These are phyloP conservation scores for Zymoseptoria tritici DNA, from an alignment of 2,329 filamentous ascomycete genomes.

Conservation along the genomic window DNA sequence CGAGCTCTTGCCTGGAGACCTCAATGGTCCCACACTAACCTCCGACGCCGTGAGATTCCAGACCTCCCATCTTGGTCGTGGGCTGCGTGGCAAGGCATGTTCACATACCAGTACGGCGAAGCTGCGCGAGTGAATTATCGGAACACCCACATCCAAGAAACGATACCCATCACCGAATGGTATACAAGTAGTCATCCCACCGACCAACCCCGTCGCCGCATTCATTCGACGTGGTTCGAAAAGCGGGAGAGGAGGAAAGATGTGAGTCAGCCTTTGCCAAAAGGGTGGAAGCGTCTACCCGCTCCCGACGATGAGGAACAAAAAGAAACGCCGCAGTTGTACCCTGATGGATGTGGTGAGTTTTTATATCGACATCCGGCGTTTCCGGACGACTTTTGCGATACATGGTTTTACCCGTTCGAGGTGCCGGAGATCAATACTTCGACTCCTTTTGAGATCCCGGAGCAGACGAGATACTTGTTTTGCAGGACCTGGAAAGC, in stretches of 20 bases:
- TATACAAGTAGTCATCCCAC: neutral
- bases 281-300: neutral
- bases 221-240: neutral
- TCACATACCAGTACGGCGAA: neutral
- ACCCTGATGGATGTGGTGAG: neutral
- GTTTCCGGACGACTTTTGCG: neutral
- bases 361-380: neutral
- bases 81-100: neutral
- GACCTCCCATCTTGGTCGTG: neutral
- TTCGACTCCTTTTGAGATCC: neutral
- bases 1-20: neutral
- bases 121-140: neutral
- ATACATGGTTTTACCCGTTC: neutral
- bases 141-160: neutral
- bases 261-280: neutral
- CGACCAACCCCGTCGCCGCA: neutral
- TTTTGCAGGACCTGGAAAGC: constrained; percentile 1
- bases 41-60: neutral
- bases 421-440: neutral
- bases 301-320: neutral
- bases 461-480: neutral
- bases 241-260: neutral
- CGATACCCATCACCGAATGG: neutral
- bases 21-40: neutral
- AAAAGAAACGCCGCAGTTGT: neutral